phyloP scores from a whole-genome alignment of 345 rosid genomes.

The Mallotus nudiflorus region DNA sequence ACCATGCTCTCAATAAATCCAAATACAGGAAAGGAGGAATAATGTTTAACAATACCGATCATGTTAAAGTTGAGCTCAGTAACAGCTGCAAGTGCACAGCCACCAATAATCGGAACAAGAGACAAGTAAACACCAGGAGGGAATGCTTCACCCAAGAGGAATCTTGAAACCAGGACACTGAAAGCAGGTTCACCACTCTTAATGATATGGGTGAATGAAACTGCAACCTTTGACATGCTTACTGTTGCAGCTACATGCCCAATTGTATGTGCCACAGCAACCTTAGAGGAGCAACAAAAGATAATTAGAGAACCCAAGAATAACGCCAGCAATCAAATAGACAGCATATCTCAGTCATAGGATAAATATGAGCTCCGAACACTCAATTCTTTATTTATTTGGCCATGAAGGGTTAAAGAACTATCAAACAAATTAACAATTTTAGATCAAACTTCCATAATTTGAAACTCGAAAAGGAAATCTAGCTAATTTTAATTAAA shows the following conservation, averaged over 20 bases:
- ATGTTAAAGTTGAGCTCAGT: constrained; percentile 99
- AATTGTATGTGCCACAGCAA: constrained; percentile 94
- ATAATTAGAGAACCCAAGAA: constrained; percentile 4
- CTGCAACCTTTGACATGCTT: constrained; percentile 98
- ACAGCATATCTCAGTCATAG: neutral
- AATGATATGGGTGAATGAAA: constrained; percentile 94
- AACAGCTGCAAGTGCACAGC: constrained; percentile 95
- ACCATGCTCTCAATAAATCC: neutral
- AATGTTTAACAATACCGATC: constrained; percentile 38
- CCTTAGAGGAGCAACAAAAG: constrained; percentile 47
- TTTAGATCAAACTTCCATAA: neutral
- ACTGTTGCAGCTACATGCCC: constrained; percentile 99
- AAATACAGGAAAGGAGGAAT: constrained; percentile 6
- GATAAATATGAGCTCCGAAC: constrained; percentile 2
- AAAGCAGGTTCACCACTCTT: constrained; percentile 97
- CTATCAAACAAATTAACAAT: neutral
- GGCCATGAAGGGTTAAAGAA: neutral
- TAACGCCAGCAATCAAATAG: neutral
- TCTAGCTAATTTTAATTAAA: neutral
- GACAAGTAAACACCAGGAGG: constrained; percentile 80
- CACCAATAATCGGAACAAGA: constrained; percentile 97
- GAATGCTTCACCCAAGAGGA: constrained; percentile 79
- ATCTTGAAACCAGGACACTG: constrained; percentile 79
- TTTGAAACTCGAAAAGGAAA: neutral
- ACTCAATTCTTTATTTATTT: neutral